These are phyloP conservation scores for Pichia inconspicua DNA, from an alignment of 1,139 yeast species.

Conservation along the genomic window DNA sequence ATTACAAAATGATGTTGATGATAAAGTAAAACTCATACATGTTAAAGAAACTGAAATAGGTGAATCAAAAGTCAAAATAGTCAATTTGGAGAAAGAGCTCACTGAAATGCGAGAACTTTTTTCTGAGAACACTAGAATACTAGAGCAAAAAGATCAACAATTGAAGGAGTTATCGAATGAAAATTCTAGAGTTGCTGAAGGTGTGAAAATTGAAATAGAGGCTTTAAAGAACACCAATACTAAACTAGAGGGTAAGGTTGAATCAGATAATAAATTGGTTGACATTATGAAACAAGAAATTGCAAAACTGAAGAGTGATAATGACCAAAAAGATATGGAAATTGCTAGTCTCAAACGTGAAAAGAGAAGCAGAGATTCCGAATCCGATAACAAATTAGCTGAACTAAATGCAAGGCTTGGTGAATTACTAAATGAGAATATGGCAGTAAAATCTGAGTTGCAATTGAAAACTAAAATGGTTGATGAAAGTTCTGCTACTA, in stretches of 20 bases:
- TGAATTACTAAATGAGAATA: slow-evolving; percentile 4
- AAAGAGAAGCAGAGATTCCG: slow-evolving; percentile 6
- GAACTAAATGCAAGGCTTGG: slow-evolving; percentile 5
- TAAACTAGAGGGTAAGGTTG: slow-evolving; percentile 6
- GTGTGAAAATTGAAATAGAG: slow-evolving; percentile 6
- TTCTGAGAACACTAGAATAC: background rate
- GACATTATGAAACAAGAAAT: slow-evolving; percentile 32
- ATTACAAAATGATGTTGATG: slow-evolving; percentile 28
- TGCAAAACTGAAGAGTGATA: slow-evolving; percentile 24
- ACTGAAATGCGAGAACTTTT: slow-evolving; percentile 4
- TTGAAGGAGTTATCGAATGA: slow-evolving; percentile 2
- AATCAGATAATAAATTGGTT: slow-evolving; percentile 30
- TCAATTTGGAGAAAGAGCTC: slow-evolving; percentile 31
- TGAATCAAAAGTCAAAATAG: slow-evolving; percentile 33
- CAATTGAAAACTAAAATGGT: background rate
- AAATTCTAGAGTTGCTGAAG: slow-evolving; percentile 13
- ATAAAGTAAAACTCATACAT: slow-evolving; percentile 34
- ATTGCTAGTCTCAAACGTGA: slow-evolving; percentile 14
- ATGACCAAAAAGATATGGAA: slow-evolving; percentile 19
- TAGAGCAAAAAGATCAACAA: slow-evolving; percentile 6
- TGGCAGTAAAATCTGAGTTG: background rate
- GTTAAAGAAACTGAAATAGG: slow-evolving; percentile 38
- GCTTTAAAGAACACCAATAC: slow-evolving; percentile 22
- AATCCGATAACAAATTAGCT: background rate
- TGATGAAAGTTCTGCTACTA: background rate